These are phyloP conservation scores for Penicillium nucicola DNA, from an alignment of 495 filamentous ascomycete genomes.

Conservation along the genomic window DNA sequence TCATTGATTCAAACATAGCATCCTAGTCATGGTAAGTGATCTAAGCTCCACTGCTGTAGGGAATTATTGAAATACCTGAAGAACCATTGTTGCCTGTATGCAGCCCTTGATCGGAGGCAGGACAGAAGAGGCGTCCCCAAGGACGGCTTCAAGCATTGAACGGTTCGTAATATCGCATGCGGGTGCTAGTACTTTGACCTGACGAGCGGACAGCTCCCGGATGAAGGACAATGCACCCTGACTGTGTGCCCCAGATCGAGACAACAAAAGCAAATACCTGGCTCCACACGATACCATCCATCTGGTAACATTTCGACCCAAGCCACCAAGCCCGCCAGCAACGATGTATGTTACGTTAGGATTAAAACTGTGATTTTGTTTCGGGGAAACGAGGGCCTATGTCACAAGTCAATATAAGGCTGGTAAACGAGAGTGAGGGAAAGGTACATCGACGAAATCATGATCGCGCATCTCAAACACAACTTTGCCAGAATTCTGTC, in stretches of 20 bases:
- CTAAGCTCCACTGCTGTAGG: too few species aligned
- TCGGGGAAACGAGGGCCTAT: too few species aligned
- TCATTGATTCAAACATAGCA: slow-evolving; percentile 6
- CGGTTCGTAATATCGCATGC: slow-evolving; percentile 1
- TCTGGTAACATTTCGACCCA: neutral
- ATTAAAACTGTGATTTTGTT: too few species aligned
- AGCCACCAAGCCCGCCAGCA: neutral
- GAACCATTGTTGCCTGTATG: slow-evolving; percentile 40
- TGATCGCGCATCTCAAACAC: neutral
- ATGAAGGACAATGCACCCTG: too few species aligned
- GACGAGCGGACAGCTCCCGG: neutral
- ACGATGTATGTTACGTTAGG: neutral
- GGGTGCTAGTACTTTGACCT: neutral
- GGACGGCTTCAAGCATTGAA: neutral
- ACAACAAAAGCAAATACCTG: neutral
- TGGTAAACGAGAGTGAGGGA: too few species aligned
- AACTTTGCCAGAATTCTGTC: neutral
- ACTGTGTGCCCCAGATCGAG: neutral
- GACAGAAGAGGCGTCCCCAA: neutral
- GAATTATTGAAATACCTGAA: too few species aligned
- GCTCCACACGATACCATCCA: neutral
- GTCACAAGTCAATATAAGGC: too few species aligned
- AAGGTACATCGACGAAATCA: neutral
- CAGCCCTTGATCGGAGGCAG: slow-evolving; percentile 50
- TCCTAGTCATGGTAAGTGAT: neutral